phyloP scores from a whole-genome alignment of 2,329 filamentous ascomycete species.

The Chrysosporium keratinophilum region DNA sequence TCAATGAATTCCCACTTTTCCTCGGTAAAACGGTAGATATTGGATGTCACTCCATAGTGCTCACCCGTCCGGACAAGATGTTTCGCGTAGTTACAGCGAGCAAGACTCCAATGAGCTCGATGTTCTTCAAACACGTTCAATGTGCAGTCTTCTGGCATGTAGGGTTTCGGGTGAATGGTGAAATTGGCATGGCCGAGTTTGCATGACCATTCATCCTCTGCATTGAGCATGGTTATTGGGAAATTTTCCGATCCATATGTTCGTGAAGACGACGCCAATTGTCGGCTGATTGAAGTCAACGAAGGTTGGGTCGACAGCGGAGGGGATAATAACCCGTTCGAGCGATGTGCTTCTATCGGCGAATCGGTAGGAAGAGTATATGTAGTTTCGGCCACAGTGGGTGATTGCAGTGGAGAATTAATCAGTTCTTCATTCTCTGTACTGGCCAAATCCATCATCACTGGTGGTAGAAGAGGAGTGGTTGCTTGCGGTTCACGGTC shows the following conservation, averaged over 20 bases:
- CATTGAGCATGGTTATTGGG: slow-evolving; percentile 54
- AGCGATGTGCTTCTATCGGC: slow-evolving; percentile 41
- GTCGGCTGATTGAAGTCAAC: slow-evolving; percentile 57
- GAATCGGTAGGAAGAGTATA: slow-evolving; percentile 34
- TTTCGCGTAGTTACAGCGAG: slow-evolving; percentile 76
- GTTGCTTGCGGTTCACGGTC: slow-evolving; percentile 57
- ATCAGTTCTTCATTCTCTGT: slow-evolving; percentile 45
- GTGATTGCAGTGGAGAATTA: slow-evolving; percentile 77
- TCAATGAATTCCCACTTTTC: slow-evolving; percentile 82
- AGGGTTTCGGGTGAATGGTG: slow-evolving; percentile 72
- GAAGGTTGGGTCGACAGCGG: slow-evolving; percentile 70
- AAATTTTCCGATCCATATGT: slow-evolving; percentile 50
- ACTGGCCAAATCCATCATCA: slow-evolving; percentile 53
- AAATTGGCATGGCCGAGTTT: slow-evolving; percentile 89
- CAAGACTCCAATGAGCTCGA: slow-evolving; percentile 69
- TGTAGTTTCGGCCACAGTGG: slow-evolving; percentile 57
- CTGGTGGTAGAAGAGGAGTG: slow-evolving; percentile 75
- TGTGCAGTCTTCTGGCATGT: slow-evolving; percentile 55
- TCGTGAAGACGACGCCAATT: slow-evolving; percentile 34
- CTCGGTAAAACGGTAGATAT: slow-evolving; percentile 74
- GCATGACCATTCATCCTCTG: slow-evolving; percentile 69
- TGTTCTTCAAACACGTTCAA: slow-evolving; percentile 53
- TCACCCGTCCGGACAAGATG: slow-evolving; percentile 80
- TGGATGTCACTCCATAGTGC: slow-evolving; percentile 82
- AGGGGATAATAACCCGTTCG: slow-evolving; percentile 47